phyloP scores from a whole-genome alignment of 768 basidiomycete species.

The Amanita jacksonii region DNA sequence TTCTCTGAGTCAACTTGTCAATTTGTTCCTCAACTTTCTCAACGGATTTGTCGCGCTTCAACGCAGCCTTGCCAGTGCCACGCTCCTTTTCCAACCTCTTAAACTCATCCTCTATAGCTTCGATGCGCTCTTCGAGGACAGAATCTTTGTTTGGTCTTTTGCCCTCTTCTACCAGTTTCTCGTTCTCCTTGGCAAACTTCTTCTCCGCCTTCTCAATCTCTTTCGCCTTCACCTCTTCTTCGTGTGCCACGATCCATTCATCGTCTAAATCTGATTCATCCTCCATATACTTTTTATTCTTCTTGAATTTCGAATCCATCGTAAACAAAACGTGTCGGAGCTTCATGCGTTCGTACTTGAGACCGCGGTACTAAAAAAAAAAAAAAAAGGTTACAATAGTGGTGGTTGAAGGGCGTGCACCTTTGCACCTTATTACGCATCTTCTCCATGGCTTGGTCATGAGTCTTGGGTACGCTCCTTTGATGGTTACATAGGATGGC shows the following conservation, averaged over 20 bases:
- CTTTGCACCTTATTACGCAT: constrained; percentile 73
- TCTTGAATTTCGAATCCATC: constrained; percentile 72
- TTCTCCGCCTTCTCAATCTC: constrained; percentile 88
- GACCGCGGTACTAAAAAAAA: constrained; percentile 57
- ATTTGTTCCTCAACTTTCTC: constrained; percentile 81
- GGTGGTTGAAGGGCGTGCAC: constrained; percentile 2
- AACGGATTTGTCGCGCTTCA: constrained; percentile 58
- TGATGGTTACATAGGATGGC: constrained; percentile 99
- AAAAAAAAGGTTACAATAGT: too few relatives aligned
- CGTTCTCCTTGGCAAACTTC: constrained; percentile 92
- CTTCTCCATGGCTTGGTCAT: constrained; percentile 90
- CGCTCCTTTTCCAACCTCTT: constrained; percentile 70
- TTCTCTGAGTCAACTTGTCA: constrained; percentile 76
- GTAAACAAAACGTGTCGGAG: constrained; percentile 80
- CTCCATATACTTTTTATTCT: constrained; percentile 64
- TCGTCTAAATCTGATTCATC: constrained; percentile 94
- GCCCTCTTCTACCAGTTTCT: constrained; percentile 70
- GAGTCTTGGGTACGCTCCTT: constrained; percentile 84
- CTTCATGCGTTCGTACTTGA: constrained; percentile 98
- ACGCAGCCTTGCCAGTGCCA: constrained; percentile 55
- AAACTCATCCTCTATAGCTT: constrained; percentile 69
- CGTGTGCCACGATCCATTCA: constrained; percentile 77
- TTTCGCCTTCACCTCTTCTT: constrained; percentile 65
- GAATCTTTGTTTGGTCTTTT: constrained; percentile 47
- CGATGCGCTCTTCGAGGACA: constrained; percentile 58